phyloP scores from a whole-genome alignment of 2,329 filamentous ascomycete genomes.

The Periglandula ipomoeae region DNA sequence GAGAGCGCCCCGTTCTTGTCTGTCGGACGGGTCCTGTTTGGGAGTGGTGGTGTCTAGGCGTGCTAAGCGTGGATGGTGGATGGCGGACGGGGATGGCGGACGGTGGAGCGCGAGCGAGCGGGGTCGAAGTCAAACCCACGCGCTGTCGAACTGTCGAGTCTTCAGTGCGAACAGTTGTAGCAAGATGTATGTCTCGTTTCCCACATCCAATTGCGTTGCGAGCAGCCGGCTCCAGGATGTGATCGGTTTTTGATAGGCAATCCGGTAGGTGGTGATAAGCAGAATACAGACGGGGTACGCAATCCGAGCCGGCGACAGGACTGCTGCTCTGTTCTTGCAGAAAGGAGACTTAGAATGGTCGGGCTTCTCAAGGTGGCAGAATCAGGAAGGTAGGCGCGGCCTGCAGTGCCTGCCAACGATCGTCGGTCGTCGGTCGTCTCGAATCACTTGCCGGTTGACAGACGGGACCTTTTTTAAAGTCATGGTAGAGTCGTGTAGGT shows the following conservation, averaged over 20 bases:
- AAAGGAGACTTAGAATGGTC: not conserved
- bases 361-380: not conserved
- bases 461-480: no score
- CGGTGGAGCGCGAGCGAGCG: not conserved
- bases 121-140: no score
- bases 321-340: no score
- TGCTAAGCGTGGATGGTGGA: not conserved
- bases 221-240: no score
- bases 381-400: not conserved
- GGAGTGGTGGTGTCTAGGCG: not conserved
- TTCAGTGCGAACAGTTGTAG: no score
- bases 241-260: no score
- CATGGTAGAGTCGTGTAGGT: no score
- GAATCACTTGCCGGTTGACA: not conserved
- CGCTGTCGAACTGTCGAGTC: not conserved
- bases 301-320: not conserved
- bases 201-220: not conserved
- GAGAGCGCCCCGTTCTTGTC: not conserved
- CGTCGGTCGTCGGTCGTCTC: no score
- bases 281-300: no score
- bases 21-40: not conserved
- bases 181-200: no score
- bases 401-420: not conserved
- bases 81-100: no score
- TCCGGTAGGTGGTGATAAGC: no score